phyloP scores from a whole-genome alignment of 2,329 filamentous ascomycete species.

The Ophiocordyceps camponoti-leonardi region DNA sequence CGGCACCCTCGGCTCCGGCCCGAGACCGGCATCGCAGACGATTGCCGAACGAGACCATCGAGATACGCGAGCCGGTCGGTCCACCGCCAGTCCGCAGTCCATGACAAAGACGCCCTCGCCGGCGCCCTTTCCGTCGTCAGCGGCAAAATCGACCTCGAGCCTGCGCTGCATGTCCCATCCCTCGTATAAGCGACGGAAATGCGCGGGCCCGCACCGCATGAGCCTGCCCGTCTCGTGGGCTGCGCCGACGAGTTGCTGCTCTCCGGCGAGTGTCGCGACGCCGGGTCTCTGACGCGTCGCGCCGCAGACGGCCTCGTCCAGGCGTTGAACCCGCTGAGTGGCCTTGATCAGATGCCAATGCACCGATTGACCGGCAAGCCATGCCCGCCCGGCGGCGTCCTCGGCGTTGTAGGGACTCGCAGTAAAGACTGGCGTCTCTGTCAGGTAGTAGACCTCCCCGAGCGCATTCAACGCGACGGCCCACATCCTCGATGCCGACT shows the following conservation, averaged over 20 bases:
- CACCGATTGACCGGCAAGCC: conserved; percentile 62
- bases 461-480: conserved; percentile 87
- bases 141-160: conserved; percentile 78
- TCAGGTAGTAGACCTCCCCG: conserved; percentile 78
- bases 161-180: conserved; percentile 86
- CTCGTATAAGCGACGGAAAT: conserved; percentile 62
- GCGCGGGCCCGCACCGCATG: conserved; percentile 51
- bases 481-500: conserved; percentile 59
- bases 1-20: no score
- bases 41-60: conserved; percentile 24
- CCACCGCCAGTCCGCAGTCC: conserved; percentile 50
- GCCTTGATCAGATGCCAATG: conserved; percentile 69
- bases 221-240: conserved; percentile 70
- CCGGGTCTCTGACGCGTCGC: conserved; percentile 13
- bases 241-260: conserved; percentile 56
- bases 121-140: conserved; percentile 56
- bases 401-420: conserved; percentile 30
- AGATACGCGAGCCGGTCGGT: conserved; percentile 23
- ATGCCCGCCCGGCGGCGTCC: conserved; percentile 49
- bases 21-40: neutral
- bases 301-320: conserved; percentile 56
- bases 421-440: conserved; percentile 45
- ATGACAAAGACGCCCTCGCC: conserved; percentile 67
- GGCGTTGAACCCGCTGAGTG: conserved; percentile 53
- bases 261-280: no score